Evolutionary conservation across 2,329 filamentous ascomycete genomes (phyloP).

Genomic region (Cladophialophora carrionii): DNA sequence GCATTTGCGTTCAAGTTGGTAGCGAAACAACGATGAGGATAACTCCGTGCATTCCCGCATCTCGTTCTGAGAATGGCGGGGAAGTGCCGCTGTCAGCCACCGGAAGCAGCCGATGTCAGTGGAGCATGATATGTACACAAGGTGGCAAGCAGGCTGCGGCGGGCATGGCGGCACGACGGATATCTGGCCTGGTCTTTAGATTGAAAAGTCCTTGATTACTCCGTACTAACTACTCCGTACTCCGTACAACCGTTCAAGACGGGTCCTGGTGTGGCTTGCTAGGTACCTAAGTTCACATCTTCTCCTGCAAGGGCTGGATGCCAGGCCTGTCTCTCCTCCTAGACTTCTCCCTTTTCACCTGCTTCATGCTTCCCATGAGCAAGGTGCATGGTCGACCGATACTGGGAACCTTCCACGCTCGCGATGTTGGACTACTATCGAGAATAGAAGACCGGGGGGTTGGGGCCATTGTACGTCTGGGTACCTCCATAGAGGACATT

Average conservation of each 20-base stretch:
- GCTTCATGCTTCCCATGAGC: not conserved
- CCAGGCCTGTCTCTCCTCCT: not conserved
- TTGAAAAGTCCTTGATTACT: too few species aligned
- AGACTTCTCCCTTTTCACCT: not conserved
- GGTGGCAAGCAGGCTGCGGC: too few species aligned
- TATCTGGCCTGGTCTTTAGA: too few species aligned
- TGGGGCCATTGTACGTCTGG: not conserved
- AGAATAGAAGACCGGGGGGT: not conserved
- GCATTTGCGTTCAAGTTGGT: too few species aligned
- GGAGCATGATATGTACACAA: not conserved
- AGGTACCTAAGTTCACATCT: not conserved
- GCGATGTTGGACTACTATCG: not conserved
- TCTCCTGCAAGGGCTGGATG: not conserved
- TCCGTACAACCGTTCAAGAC: not conserved
- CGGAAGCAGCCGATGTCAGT: not conserved
- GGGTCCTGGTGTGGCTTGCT: not conserved
- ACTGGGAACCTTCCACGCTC: not conserved
- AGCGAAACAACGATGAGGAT: not conserved
- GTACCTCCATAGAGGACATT: not conserved
- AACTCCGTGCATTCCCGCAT: not conserved
- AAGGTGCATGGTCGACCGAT: not conserved
- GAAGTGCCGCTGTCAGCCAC: not conserved
- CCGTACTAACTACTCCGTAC: not conserved
- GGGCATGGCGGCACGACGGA: too few species aligned
- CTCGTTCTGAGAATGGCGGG: not conserved